Evolutionary conservation across 1,139 yeast species (phyloP), one percentile per base, ranked within the genome.

Genomic region (Saccharomyces uvarum): DNA sequence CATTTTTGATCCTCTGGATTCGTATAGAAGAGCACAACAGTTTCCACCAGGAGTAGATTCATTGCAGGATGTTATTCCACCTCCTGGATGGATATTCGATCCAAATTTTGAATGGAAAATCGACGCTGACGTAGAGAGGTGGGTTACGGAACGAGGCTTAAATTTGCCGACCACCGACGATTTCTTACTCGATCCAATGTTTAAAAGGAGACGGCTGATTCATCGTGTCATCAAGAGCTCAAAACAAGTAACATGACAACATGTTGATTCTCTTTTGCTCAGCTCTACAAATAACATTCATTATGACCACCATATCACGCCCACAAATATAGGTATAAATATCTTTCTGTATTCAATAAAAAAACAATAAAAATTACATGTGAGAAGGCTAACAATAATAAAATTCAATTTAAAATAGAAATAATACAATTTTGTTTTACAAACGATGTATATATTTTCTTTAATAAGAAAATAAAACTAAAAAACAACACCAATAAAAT

Each of bases 61-160:
- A 33, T 65, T 90, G 33, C 73, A 76, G 1, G 81, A 82, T 38
- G 80, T 90, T 0, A 65, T 69, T 33, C 84, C 96, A 0, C 96
- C 96, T 0, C 70, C 71, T 13, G 85, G 82, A 13, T 90, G 97
- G 97, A 76, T 76, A 57, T 90, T 84, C 69, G 85, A 81, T 56
- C 73, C 71, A 28, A 81, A 81, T 42, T 75, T 77, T 48, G 75
- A 75, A n/a, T 90, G 97, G 97, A 71, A 71, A 50, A 73, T 84
- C 9, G 96, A 88, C 64, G 62, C 65, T 9, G 66, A 78, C 28
- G 82, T 87, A 0, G 63, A 61, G 1, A 63, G 64, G 1, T 88
- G 95, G 83, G 74, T 83, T 4, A 58, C 64, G 0, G 79, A 77
- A 38, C 73, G 86, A 50, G 77, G 75, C 1, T 75, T 86, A 76